Percentiles rank a stretch among this genome's conserved stretches.
Evolutionary conservation across 371 early-diverging fungal species (phyloP).

Genomic region (Lichtheimia ornata): DNA sequence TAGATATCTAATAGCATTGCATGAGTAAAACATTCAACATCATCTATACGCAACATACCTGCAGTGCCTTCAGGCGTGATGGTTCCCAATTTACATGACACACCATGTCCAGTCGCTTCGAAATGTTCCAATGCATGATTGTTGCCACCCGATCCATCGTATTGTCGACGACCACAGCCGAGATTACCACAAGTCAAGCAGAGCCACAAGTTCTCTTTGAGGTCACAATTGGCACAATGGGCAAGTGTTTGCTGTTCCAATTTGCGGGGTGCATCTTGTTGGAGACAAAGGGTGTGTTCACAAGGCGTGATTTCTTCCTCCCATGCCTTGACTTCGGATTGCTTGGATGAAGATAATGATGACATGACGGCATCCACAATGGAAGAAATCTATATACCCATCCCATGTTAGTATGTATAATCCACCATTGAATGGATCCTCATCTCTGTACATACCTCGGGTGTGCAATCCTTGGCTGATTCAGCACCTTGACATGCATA

Average conservation of each 20-base stretch:
- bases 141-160: constrained; percentile 99
- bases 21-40: background rate
- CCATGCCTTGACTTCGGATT: constrained; percentile 93
- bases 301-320: constrained; percentile 83
- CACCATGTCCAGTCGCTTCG: constrained; percentile 80
- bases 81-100: constrained; percentile 92
- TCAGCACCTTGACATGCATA: constrained; percentile 63
- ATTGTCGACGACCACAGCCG: constrained; percentile 89
- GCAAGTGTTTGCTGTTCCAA: constrained; percentile 62
- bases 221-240: constrained; percentile 87
- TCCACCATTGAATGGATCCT: background rate
- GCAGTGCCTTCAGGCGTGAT: constrained; percentile 97
- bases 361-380: constrained; percentile 71
- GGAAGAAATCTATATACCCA: constrained; percentile 4
- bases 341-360: constrained; percentile 79
- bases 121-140: constrained; percentile 95
- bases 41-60: constrained; percentile 38
- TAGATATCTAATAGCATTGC: constrained; percentile 70
- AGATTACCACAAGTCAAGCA: constrained; percentile 79
- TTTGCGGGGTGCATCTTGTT: constrained; percentile 58
- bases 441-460: constrained; percentile 23
- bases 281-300: constrained; percentile 75
- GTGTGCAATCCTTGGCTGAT: constrained; percentile 25
- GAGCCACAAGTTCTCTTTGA: constrained; percentile 83
- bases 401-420: background rate